Conservation (phyloP, 176 grass and related monocot species). For the Ensete glaucum region DNA sequence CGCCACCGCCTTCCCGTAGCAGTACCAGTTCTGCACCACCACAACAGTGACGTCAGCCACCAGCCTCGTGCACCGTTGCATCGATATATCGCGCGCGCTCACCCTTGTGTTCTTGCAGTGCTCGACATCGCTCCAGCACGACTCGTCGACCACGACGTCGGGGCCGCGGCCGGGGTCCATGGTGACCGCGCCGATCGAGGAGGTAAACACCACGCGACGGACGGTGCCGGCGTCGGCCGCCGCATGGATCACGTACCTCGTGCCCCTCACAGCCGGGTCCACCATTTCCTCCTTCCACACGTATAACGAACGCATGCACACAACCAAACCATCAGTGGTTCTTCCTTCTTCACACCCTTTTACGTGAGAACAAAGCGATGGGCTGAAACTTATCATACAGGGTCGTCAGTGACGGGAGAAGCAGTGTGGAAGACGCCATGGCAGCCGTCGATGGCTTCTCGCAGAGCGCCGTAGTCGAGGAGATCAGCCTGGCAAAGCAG, state of each 20-base stretch:
- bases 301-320: not conserved
- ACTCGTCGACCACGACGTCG: constrained; percentile 81
- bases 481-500: constrained; percentile 86
- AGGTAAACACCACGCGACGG: constrained; percentile 81
- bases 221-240: constrained; percentile 71
- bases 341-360: not conserved
- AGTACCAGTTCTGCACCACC: constrained; percentile 11
- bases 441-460: constrained; percentile 63
- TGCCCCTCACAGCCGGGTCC: constrained; percentile 86
- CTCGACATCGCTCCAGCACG: constrained; percentile 89
- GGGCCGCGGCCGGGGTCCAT: constrained; percentile 69
- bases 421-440: constrained; percentile 94
- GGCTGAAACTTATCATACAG: constrained; percentile 23
- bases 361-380: not conserved
- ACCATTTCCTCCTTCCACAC: constrained; percentile 74
- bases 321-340: not conserved
- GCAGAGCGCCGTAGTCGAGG: constrained; percentile 73
- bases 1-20: constrained; percentile 17
- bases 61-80: too few species aligned
- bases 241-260: constrained; percentile 62
- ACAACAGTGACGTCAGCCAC: not conserved
- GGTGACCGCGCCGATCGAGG: constrained; percentile 86
- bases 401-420: constrained; percentile 87
- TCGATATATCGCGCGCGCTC: too few species aligned
- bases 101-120: constrained; percentile 92